Evolutionary conservation across 2,329 filamentous ascomycete genomes (phyloP).

Genomic region (Sporothrix inflata): DNA sequence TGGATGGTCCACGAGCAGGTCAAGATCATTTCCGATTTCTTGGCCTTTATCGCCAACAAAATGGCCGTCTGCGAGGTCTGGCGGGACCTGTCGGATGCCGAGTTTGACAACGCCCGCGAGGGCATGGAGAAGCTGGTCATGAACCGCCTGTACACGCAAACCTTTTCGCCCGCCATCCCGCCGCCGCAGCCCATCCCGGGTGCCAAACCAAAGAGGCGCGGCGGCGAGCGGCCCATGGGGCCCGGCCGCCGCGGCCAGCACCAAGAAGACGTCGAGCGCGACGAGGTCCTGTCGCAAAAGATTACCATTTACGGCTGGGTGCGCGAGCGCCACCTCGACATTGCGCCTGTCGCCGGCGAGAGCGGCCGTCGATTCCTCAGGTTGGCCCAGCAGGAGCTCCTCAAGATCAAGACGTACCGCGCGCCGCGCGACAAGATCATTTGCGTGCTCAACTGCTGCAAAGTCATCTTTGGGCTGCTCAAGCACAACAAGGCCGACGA

Average conservation of each 20-base stretch:
- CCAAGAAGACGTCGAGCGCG: conserved; percentile 95
- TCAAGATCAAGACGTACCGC: conserved; percentile 96
- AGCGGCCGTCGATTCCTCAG: conserved; percentile 86
- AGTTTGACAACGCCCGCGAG: conserved; percentile 97
- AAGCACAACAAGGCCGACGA: conserved; percentile 92
- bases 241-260: conserved; percentile 92
- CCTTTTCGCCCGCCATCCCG: conserved; percentile 92
- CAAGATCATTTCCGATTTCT: conserved; percentile 96
- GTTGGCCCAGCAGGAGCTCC: conserved; percentile 88
- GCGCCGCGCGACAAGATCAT: conserved; percentile 99
- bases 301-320: conserved; percentile 98
- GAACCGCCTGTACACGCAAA: conserved; percentile 94
- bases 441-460: conserved; percentile 97
- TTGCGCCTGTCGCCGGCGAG: conserved; percentile 77
- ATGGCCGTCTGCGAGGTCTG: conserved; percentile 98
- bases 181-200: conserved; percentile 74
- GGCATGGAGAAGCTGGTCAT: conserved; percentile 99
- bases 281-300: conserved; percentile 95
- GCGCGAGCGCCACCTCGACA: conserved; percentile 89
- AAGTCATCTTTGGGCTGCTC: conserved; percentile 95
- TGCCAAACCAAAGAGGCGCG: conserved; percentile 68
- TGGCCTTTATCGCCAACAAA: conserved; percentile 96
- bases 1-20: conserved; percentile 99
- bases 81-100: conserved; percentile 91
- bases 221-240: conserved; percentile 69